These are phyloP conservation scores for Ilyonectria robusta DNA, from an alignment of 2,329 filamentous ascomycete species.

Conservation along the genomic window DNA sequence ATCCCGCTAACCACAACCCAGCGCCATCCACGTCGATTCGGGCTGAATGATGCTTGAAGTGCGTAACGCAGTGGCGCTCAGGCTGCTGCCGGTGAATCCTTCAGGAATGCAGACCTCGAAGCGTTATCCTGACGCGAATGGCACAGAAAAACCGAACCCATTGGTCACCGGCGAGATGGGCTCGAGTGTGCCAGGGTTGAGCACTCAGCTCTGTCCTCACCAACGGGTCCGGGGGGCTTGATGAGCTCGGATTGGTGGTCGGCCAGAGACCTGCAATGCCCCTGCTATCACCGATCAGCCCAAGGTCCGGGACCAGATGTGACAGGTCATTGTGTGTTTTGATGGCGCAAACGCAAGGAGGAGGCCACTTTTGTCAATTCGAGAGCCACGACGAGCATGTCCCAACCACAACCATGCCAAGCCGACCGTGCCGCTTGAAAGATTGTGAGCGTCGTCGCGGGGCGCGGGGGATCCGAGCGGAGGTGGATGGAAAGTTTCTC, in stretches of 20 bases:
- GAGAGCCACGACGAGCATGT: slow-evolving; percentile 31
- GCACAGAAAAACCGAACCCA: slow-evolving; percentile 15
- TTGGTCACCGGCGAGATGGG: slow-evolving; percentile 9
- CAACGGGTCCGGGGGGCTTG: background rate
- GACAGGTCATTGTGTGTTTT: slow-evolving; percentile 24
- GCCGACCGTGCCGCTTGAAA: slow-evolving; percentile 26
- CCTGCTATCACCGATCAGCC: slow-evolving; percentile 27
- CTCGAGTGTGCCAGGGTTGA: slow-evolving; percentile 17
- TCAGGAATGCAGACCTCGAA: slow-evolving; percentile 17
- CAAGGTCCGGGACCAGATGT: slow-evolving; percentile 10
- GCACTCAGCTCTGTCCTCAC: slow-evolving; percentile 16
- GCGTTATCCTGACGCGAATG: slow-evolving; percentile 13
- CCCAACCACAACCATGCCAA: slow-evolving; percentile 40
- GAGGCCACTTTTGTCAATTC: slow-evolving; percentile 4
- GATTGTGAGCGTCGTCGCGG: slow-evolving; percentile 27
- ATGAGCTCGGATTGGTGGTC: slow-evolving; percentile 14
- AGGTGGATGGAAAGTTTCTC: slow-evolving; percentile 2
- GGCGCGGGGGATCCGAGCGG: slow-evolving; percentile 40
- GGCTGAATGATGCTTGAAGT: slow-evolving; percentile 10
- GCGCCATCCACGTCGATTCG: slow-evolving; percentile 8
- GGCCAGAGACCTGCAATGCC: slow-evolving; percentile 19
- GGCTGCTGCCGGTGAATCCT: slow-evolving; percentile 23
- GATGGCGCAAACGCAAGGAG: slow-evolving; percentile 9
- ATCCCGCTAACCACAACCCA: slow-evolving; percentile 17
- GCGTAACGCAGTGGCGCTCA: slow-evolving; percentile 14